A percentile compares a stretch with the other conserved stretches of the same genome.
Conservation (phyloP, 768 basidiomycete genomes). For the Phallus indusiatus region DNA sequence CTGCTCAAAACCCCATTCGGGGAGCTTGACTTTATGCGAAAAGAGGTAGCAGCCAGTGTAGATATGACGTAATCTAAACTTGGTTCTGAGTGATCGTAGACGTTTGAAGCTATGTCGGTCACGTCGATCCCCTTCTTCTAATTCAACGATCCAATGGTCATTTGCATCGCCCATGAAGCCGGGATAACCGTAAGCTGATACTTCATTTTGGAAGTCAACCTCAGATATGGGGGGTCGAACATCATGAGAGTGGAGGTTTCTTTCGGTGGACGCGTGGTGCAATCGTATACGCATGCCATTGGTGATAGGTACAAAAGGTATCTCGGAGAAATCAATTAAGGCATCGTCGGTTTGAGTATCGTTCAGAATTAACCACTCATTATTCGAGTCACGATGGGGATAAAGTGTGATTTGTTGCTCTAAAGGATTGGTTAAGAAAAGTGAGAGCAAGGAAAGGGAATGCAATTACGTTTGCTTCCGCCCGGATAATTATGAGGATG, state of each 20-base stretch:
- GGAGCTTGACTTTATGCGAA: slow-evolving; percentile 95
- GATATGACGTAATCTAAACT: slow-evolving; percentile 74
- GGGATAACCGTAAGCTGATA: slow-evolving; percentile 85
- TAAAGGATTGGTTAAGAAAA: slow-evolving; percentile 22
- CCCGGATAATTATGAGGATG: slow-evolving; percentile 83
- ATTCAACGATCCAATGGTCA: slow-evolving; percentile 89
- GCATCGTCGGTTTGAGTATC: slow-evolving; percentile 41
- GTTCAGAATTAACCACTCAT: slow-evolving; percentile 82
- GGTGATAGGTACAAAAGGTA: slow-evolving; percentile 54
- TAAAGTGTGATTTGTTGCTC: slow-evolving; percentile 99
- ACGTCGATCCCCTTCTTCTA: slow-evolving; percentile 54
- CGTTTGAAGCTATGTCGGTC: slow-evolving; percentile 63
- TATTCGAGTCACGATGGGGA: slow-evolving; percentile 96
- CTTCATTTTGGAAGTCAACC: slow-evolving; percentile 98
- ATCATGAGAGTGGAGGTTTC: slow-evolving; percentile 91
- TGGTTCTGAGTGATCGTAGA: slow-evolving; percentile 69
- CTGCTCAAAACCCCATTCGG: slow-evolving; percentile 96
- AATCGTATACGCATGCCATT: slow-evolving; percentile 69
- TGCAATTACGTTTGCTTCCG: slow-evolving; percentile 74
- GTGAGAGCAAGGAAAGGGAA: background rate
- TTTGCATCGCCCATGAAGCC: slow-evolving; percentile 85
- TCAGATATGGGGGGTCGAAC: slow-evolving; percentile 90
- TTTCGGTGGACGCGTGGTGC: slow-evolving; percentile 70
- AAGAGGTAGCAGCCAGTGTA: slow-evolving; percentile 94
- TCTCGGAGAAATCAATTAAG: slow-evolving; percentile 37